phyloP scores from a whole-genome alignment of 306 rosid species.

The Rubus idaeus region DNA sequence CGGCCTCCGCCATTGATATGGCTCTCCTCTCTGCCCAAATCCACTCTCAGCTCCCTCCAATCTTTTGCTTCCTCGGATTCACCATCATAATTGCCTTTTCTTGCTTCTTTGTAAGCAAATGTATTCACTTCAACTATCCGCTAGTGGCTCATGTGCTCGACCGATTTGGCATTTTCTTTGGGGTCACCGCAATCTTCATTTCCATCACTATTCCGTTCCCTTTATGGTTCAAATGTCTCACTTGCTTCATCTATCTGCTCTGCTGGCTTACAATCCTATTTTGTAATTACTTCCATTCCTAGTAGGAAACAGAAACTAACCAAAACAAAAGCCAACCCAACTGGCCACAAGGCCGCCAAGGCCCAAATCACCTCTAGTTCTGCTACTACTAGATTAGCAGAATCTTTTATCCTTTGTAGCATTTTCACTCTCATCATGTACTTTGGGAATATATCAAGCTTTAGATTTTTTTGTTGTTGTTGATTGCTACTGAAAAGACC shows the following conservation, averaged over 20 bases:
- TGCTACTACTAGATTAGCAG: too few species aligned
- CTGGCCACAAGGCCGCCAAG: too few species aligned
- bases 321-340: too few species aligned
- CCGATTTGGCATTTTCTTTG: conserved; percentile 2
- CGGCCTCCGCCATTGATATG: background rate
- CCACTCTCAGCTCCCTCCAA: background rate
- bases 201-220: conserved; percentile 12
- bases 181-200: conserved; percentile 9
- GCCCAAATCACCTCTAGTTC: too few species aligned
- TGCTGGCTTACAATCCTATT: background rate
- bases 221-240: background rate
- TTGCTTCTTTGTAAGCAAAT: conserved; percentile 1
- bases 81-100: background rate
- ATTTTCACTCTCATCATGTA: too few species aligned
- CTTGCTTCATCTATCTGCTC: background rate
- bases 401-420: too few species aligned
- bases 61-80: background rate
- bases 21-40: background rate
- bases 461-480: too few species aligned
- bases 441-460: too few species aligned
- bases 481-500: too few species aligned
- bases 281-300: background rate
- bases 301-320: background rate
- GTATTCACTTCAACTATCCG: background rate
- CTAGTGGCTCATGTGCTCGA: background rate